phyloP scores from a whole-genome alignment of 768 basidiomycete species.

The Panaeolus papilionaceus region DNA sequence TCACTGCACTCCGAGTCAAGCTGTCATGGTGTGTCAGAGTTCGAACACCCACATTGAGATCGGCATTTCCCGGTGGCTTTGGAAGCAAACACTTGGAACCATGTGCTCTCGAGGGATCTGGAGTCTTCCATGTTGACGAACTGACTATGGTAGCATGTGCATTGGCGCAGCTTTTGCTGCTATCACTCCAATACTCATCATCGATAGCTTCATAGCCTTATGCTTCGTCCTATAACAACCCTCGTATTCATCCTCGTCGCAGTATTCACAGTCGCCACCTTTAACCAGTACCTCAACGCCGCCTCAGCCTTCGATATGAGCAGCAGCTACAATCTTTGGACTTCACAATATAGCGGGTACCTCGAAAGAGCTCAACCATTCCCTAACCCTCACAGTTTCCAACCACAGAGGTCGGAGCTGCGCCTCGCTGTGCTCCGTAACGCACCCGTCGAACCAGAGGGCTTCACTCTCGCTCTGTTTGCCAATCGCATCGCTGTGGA shows the following conservation, averaged over 20 bases:
- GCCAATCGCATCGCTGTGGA: slow-evolving; percentile 35
- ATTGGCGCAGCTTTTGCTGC: slow-evolving; percentile 9
- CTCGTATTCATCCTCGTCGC: neutral
- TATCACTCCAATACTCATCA: slow-evolving; percentile 8
- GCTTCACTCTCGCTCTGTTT: slow-evolving; percentile 45
- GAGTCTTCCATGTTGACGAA: neutral
- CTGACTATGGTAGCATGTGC: slow-evolving; percentile 11
- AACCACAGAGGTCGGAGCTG: slow-evolving; percentile 27
- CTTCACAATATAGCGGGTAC: neutral
- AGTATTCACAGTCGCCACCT: slow-evolving; percentile 1
- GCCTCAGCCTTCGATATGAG: neutral
- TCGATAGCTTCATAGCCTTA: slow-evolving; percentile 13
- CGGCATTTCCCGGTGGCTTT: neutral
- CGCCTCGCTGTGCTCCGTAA: slow-evolving; percentile 40
- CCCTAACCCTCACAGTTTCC: neutral
- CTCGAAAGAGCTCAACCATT: slow-evolving; percentile 1
- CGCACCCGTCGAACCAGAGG: slow-evolving; percentile 38
- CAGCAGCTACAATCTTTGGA: neutral
- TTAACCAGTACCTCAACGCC: neutral
- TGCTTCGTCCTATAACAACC: slow-evolving; percentile 11
- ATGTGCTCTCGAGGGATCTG: neutral
- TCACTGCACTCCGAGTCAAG: too few species aligned
- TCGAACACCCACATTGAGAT: too few species aligned
- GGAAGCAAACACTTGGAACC: neutral
- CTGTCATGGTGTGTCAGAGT: too few species aligned